Evolutionary conservation across 1,139 yeast genomes (phyloP), one percentile per base, ranked within the genome.

Genomic region (Blastobotrys petasosporus): DNA sequence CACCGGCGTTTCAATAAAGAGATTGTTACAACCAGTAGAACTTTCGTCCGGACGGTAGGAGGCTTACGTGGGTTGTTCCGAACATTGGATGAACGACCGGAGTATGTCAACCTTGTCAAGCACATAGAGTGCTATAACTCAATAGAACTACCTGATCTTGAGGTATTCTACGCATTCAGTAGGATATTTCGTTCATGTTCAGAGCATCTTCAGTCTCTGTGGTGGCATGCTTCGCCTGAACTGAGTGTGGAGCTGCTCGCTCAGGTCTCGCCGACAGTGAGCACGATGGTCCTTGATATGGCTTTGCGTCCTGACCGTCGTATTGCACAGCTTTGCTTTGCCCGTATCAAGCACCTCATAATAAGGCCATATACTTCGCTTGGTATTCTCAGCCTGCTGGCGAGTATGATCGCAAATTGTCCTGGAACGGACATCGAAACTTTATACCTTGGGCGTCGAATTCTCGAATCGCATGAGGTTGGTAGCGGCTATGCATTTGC

Each of bases 401-500:
- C 58, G 5, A 17, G 36, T 10, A 41, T 56, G 48, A 35, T 56
- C 11, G 45, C 46, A 37, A 41, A 20, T 41, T 33, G 36, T 13
- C n/a, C 16, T 5, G 20, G n/a, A 12, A 33, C 17, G 15, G 50
- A 29, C n/a, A 47, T 36, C 20, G 29, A 36, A 39, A 49, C 46
- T 28, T 38, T 55, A 16, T 53, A 48, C 34, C 41, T 55, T 13
- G 57, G 57, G 4, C 44, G 52, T 15, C 47, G 51, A 28, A 25
- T 52, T 5, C 43, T 42, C 34, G 42, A 37, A 4, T 41, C 37
- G 35, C 57, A 52, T 16, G 49, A 48, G 34, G 53, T 49, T 2
- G 55, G 56, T 15, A 54, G 55, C 32, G 57, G 55, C n/a, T 54
- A 51, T 39, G 52, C 58, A n/a, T 54, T 54, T 49, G 56, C 58